Evolutionary conservation across 2,329 filamentous ascomycete species (phyloP).

Genomic region (Xylariaceae sp.): DNA sequence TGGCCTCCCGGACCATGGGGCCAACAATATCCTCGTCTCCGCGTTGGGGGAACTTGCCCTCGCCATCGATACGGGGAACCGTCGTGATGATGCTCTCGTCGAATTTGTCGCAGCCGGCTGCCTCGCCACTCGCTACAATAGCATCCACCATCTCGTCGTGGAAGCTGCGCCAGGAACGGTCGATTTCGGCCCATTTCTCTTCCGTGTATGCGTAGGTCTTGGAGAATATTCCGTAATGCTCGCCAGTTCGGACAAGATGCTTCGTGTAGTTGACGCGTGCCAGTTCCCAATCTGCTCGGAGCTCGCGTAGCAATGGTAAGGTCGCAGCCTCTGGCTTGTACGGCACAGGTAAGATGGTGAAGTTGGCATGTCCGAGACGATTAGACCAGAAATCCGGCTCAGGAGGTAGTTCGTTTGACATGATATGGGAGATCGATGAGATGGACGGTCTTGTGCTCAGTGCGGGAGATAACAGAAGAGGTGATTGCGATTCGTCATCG

Average conservation of each 20-base stretch:
- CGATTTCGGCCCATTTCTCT: conserved; percentile 80
- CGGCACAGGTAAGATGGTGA: conserved; percentile 76
- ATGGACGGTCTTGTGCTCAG: conserved; percentile 73
- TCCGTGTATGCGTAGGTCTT: conserved; percentile 83
- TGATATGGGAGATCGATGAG: conserved; percentile 61
- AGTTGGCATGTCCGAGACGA: conserved; percentile 87
- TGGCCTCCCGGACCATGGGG: conserved; percentile 67
- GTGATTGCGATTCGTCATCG: conserved; percentile 36
- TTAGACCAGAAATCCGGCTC: conserved; percentile 76
- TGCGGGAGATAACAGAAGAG: conserved; percentile 57
- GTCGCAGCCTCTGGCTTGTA: conserved; percentile 64
- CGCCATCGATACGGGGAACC: conserved; percentile 64
- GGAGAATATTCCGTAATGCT: conserved; percentile 86
- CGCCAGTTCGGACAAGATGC: conserved; percentile 78
- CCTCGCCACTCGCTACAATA: conserved; percentile 39
- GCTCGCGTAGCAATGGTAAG: conserved; percentile 50
- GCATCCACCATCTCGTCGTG: conserved; percentile 60
- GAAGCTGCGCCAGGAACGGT: conserved; percentile 65
- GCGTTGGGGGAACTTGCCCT: conserved; percentile 81
- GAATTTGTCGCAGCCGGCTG: conserved; percentile 40
- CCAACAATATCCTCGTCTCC: conserved; percentile 92
- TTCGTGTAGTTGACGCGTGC: conserved; percentile 84
- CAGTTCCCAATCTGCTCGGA: conserved; percentile 75
- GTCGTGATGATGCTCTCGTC: conserved; percentile 56
- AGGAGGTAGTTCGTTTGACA: conserved; percentile 39